phyloP scores from a whole-genome alignment of 257 asterid species.

The Capsicum baccatum region DNA sequence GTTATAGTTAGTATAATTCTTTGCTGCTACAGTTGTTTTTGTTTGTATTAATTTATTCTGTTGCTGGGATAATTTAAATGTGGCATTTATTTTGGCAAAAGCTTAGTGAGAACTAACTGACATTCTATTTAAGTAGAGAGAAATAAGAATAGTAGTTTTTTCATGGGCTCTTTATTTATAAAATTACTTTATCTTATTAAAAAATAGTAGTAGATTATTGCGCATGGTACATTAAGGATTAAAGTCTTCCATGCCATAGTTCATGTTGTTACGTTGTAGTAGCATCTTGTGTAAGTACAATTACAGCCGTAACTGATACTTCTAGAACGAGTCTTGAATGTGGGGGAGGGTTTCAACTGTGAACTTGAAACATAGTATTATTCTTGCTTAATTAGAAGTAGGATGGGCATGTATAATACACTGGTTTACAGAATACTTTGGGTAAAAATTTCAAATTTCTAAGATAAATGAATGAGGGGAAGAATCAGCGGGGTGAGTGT shows the following conservation, averaged over 20 bases:
- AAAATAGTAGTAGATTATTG: background rate
- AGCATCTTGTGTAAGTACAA: constrained; percentile 4
- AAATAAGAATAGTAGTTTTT: background rate
- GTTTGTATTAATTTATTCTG: background rate
- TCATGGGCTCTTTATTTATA: background rate
- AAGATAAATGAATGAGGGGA: background rate
- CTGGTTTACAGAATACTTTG: background rate
- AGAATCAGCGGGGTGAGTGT: background rate
- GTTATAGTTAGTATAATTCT: constrained; percentile 12
- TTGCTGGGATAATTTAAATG: background rate
- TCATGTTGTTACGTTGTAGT: constrained; percentile 7
- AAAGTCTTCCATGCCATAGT: constrained; percentile 17
- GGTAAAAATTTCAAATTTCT: background rate
- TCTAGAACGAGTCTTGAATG: background rate
- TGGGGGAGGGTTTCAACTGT: constrained; percentile 13
- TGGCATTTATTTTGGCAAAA: background rate
- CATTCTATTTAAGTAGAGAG: constrained; percentile 11
- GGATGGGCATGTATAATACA: constrained; percentile 7
- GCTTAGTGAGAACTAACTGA: constrained; percentile 11
- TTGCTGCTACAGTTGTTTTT: background rate
- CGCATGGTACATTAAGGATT: background rate
- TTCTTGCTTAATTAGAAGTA: background rate
- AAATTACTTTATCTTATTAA: background rate
- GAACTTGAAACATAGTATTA: background rate
- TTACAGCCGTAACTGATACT: background rate